Base-by-base conservation (phyloP, 257 asterid species). In the Plectranthus barbatus region DNA sequence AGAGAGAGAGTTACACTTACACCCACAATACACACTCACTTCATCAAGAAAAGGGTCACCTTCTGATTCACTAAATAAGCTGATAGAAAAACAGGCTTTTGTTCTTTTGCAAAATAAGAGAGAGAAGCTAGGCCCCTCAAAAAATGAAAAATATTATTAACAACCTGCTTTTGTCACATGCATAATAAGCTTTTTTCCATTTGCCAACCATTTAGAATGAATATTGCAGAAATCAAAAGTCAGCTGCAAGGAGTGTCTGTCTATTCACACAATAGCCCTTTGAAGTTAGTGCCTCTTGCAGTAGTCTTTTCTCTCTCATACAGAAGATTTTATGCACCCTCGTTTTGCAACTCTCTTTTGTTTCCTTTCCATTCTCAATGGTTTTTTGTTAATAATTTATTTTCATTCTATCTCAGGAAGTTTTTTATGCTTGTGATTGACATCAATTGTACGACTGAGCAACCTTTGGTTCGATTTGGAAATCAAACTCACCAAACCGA, bases 141-240 rank as follows among this genome's bases (percentile, higher is more conserved):
- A 26, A 56, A 63, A 62, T 39, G 42, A 71, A 73, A 65, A 55
- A 77, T 64, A 20, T 39, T 66, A 70, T 57, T 66, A 70, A 71
- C 80, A 64, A 79, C 72, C 68, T 69, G 26, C 76, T 78, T 74
- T 79, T 58, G 64, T 75, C 83, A 74, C 80, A 79, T 74, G 83
- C 77, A 18, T 24, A 63, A 51, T 70, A 17, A 52, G 41, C 69
- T n/a, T n/a, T 72, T 58, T 58, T 51, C 46, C 44, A 26, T 68
- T 17, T 62, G 18, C n/a, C n/a, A n/a, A n/a, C n/a, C n/a, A n/a
- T n/a, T n/a, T 26, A 1, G 31, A 31, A 31, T 31, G 36, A 31
- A 31, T 31, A 31, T 2, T 41, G 44, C 2, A 37, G 9, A n/a
- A 0, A n/a, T 42, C 1, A 13, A 42, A 42, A n/a, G 7, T 42